Conservation (phyloP, 768 basidiomycete species). For the Boletus subparvulus region DNA sequence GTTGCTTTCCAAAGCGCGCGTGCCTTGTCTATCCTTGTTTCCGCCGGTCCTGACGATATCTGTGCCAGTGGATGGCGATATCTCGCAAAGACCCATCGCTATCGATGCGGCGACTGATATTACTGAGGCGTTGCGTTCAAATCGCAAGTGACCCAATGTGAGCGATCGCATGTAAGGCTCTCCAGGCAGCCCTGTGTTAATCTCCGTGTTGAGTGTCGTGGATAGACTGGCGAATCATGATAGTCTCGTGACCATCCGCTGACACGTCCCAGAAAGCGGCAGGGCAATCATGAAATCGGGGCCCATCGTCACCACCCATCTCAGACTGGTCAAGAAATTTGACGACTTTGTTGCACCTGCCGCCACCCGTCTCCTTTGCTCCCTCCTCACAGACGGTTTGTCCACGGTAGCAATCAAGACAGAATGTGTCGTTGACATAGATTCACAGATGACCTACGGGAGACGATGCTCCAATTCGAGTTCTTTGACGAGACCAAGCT, state of each 20-base stretch:
- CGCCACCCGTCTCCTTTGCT: no score
- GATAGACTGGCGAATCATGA: slow-evolving; percentile 15
- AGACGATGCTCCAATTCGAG: no score
- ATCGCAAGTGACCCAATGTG: not conserved
- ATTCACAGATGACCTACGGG: no score
- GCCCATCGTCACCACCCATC: no score
- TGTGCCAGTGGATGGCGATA: slow-evolving; percentile 9
- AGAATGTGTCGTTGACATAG: no score
- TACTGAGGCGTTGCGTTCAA: not conserved
- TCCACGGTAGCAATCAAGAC: no score
- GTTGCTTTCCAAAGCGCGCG: slow-evolving; percentile 20
- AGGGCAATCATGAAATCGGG: slow-evolving; percentile 6
- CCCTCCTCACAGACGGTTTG: no score
- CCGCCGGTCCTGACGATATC: not conserved
- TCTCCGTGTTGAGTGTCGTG: slow-evolving; percentile 23
- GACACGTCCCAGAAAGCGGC: not conserved
- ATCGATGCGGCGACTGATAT: slow-evolving; percentile 20
- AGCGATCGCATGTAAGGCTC: not conserved
- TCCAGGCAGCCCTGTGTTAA: slow-evolving; percentile 21
- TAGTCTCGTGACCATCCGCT: not conserved
- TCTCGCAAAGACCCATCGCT: slow-evolving; percentile 15
- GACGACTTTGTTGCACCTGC: no score
- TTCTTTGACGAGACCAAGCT: no score
- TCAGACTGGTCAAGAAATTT: no score
- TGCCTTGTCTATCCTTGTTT: slow-evolving; percentile 4